Evolutionary conservation across 1,139 yeast species (phyloP).

Genomic region (Pichia sp.): DNA sequence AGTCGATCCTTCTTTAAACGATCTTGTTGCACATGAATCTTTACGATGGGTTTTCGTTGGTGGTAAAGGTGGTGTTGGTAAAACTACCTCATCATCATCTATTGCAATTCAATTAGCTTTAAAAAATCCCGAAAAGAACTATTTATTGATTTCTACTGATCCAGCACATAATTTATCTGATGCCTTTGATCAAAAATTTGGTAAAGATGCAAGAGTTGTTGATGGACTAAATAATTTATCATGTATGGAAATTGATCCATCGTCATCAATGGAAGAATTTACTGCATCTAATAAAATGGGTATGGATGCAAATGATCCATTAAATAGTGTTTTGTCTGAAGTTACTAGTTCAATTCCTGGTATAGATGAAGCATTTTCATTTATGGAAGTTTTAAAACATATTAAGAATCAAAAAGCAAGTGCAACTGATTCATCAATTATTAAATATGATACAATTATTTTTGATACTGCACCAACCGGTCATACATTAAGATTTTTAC

Average conservation of each 20-base stretch:
- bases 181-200: slow-evolving; percentile 96
- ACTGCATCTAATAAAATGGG: slow-evolving; percentile 42
- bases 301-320: slow-evolving; percentile 51
- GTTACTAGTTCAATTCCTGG: slow-evolving; percentile 96
- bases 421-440: slow-evolving; percentile 35
- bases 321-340: slow-evolving; percentile 74
- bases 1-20: slow-evolving; percentile 63
- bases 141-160: slow-evolving; percentile 87
- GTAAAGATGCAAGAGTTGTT: slow-evolving; percentile 90
- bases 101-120: slow-evolving; percentile 86
- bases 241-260: slow-evolving; percentile 98
- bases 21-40: slow-evolving; percentile 57
- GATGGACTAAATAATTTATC: slow-evolving; percentile 82
- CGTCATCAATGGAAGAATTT: slow-evolving; percentile 87
- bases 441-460: slow-evolving; percentile 74
- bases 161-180: slow-evolving; percentile 97
- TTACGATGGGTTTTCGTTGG: slow-evolving; percentile 97
- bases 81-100: slow-evolving; percentile 94
- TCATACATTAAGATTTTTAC: slow-evolving; percentile 89
- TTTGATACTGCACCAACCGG: slow-evolving; percentile 99
- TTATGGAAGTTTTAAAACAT: slow-evolving; percentile 95
- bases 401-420: slow-evolving; percentile 64
- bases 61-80: slow-evolving; percentile 99
- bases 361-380: slow-evolving; percentile 93
- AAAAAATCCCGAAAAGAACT: slow-evolving; percentile 73